Evolutionary conservation across 208 protist genomes (phyloP).

Genomic region (Trypanosoma lewisi): DNA sequence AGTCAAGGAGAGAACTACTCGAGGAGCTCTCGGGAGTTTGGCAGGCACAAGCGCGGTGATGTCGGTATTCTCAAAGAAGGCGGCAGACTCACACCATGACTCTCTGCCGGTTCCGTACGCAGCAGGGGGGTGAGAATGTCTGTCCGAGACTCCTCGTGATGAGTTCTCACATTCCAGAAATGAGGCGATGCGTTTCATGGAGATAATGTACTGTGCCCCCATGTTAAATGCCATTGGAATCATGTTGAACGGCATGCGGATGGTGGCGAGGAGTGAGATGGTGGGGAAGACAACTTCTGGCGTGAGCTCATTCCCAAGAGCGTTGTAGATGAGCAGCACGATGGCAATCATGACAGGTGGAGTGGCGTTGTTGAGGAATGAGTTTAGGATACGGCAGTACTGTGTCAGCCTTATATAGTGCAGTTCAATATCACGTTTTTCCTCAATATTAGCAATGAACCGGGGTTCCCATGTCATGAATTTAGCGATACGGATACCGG

Average conservation of each 20-base stretch:
- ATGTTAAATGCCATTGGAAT: conserved; percentile 49
- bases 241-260: conserved; percentile 89
- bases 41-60: conserved; percentile 55
- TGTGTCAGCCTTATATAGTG: conserved; percentile 28
- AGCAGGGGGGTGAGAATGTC: conserved; percentile 17
- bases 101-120: background rate
- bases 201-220: conserved; percentile 55
- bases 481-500: conserved; percentile 84
- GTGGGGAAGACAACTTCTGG: conserved; percentile 86
- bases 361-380: conserved; percentile 43
- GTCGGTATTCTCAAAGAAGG: conserved; percentile 39
- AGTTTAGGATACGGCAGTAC: conserved; percentile 24
- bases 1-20: conserved; percentile 8
- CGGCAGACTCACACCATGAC: conserved; percentile 31
- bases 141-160: conserved; percentile 23
- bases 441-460: conserved; percentile 32
- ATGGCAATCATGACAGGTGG: conserved; percentile 48
- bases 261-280: conserved; percentile 86
- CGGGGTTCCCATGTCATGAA: conserved; percentile 74
- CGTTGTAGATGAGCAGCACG: conserved; percentile 45
- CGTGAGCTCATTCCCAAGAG: conserved; percentile 55
- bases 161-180: conserved; percentile 69
- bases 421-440: conserved; percentile 33
- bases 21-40: conserved; percentile 46
- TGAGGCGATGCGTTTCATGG: conserved; percentile 51